phyloP scores from a whole-genome alignment of 1,284 basidiomycete genomes.

The Anthracocystis walkeri region DNA sequence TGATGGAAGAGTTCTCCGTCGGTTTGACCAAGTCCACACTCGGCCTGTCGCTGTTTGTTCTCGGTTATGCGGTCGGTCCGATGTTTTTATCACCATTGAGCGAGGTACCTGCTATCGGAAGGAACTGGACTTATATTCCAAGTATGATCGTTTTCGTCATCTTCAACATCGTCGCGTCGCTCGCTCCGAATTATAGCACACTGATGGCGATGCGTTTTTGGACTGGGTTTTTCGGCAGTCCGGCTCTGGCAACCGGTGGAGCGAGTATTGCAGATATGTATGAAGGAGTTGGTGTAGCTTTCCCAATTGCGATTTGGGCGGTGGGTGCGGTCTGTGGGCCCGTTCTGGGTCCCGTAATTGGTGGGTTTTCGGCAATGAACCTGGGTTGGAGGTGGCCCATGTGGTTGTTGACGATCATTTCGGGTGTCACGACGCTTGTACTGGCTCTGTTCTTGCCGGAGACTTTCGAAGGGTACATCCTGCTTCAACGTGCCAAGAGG shows the following conservation, averaged over 20 bases:
- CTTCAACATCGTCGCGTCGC: constrained; percentile 45
- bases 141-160: constrained; percentile 42
- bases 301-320: constrained; percentile 68
- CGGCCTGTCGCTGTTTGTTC: constrained; percentile 77
- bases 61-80: constrained; percentile 69
- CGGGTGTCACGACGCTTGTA: constrained; percentile 57
- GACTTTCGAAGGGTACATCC: constrained; percentile 65
- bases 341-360: constrained; percentile 50
- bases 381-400: constrained; percentile 68
- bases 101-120: constrained; percentile 73
- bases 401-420: constrained; percentile 59
- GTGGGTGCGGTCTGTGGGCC: constrained; percentile 64
- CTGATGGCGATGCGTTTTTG: constrained; percentile 63
- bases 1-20: constrained; percentile 75
- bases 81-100: constrained; percentile 73
- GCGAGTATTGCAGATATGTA: constrained; percentile 61
- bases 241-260: constrained; percentile 58
- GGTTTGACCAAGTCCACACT: constrained; percentile 79
- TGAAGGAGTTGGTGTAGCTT: constrained; percentile 51
- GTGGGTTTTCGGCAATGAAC: constrained; percentile 59
- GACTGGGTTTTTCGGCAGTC: constrained; percentile 63
- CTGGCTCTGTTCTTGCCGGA: constrained; percentile 66
- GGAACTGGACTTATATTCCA: constrained; percentile 54
- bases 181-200: constrained; percentile 62
- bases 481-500: constrained; percentile 61